Base-by-base conservation (phyloP, 2,329 filamentous ascomycete species). In the Fusarium sp. region DNA sequence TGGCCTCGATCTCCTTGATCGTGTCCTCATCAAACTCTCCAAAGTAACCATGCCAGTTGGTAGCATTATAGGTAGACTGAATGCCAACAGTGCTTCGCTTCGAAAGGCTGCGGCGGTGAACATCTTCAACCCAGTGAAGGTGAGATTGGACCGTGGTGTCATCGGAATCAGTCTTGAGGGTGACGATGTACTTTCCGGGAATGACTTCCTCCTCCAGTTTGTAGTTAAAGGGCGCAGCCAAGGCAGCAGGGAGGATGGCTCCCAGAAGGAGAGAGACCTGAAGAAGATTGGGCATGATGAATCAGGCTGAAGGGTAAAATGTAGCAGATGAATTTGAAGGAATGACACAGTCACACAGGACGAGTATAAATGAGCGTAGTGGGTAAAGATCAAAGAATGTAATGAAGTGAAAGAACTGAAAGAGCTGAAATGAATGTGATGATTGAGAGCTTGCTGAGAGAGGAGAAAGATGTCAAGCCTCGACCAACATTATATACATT, bases 171-270 rank as follows among this genome's bases (percentile, higher is more conserved):
- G 65, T 63, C 78, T 91, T 89, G 79, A 91, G 90, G 38, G 91
- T 89, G 31, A 92, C 87, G 74, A 92, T 91, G 81, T 90, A 92
- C 56, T 85, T 85, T 61, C 80, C 81, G 20, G 81, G 76, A 35
- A 84, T 76, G 33, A 82, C 65, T 16, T 73, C 35, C 0, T 47
- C 42, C 42, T 47, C 22, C 1, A 47, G 20, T 22, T 47, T 47
- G 42, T 47, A 25, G 14, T 47, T 25, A 3, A 47, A 10, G 42
- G 42, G 42, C 9, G 42, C 42, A 3, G 42, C 42, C 42, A 47
- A 25, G 22, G 22, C 42, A 6, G 22, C 14, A 4, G 42, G 42
- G 14, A 47, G 42, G 14, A 47, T 25, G 8, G 8, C 22, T 25
- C 42, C 42, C 42, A 47, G 14, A 25, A 47, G 22, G 22, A 47